A percentile compares a stretch with the other conserved stretches of the same genome.
phyloP scores from a whole-genome alignment of 257 asterid species.

The Jacaranda copaia region DNA sequence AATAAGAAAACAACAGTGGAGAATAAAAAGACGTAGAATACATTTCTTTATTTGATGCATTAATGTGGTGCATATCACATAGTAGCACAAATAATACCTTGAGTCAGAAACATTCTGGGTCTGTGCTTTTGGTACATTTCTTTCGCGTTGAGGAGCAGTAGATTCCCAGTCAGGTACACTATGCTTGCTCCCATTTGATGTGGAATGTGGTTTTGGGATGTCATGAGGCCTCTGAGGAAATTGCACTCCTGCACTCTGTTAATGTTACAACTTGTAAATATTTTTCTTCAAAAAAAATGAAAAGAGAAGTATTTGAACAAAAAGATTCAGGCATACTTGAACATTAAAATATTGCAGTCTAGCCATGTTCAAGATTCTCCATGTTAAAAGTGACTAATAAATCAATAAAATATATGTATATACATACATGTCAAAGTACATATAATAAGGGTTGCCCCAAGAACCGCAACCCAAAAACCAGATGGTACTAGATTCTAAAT shows the following conservation, averaged over 20 bases:
- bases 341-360: conserved; percentile 14
- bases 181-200: conserved; percentile 45
- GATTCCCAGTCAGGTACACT: conserved; percentile 49
- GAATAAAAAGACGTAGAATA: not conserved
- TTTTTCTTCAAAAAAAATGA: not conserved
- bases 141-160: conserved; percentile 53
- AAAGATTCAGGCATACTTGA: not conserved
- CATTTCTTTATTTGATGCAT: not conserved
- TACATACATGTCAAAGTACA: conserved; percentile 6
- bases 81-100: conserved; percentile 57
- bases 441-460: conserved; percentile 1
- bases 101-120: conserved; percentile 59
- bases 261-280: conserved; percentile 23
- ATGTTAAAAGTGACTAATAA: not conserved
- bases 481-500: not conserved
- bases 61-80: not conserved
- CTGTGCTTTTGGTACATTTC: conserved; percentile 52
- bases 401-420: too few relatives aligned
- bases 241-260: conserved; percentile 92
- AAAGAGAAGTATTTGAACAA: not conserved
- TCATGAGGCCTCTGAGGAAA: conserved; percentile 74
- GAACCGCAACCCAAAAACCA: not conserved
- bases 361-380: conserved; percentile 18
- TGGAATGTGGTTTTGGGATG: conserved; percentile 51
- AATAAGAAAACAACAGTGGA: conserved; percentile 19